These are phyloP conservation scores for Aspergillus glaucus DNA, from an alignment of 2,329 filamentous ascomycete species.

Conservation along the genomic window DNA sequence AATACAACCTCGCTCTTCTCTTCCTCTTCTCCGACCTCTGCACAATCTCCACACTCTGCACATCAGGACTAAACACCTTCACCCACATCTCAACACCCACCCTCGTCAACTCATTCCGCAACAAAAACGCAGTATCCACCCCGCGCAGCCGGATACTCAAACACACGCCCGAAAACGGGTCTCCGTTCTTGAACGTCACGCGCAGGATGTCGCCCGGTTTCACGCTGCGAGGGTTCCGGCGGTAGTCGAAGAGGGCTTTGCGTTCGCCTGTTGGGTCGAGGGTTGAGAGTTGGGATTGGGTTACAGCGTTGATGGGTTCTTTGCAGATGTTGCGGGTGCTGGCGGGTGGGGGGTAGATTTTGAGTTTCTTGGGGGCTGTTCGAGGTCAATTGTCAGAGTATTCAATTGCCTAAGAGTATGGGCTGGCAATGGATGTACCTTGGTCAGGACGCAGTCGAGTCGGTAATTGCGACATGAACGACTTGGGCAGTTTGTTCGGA, in stretches of 20 bases:
- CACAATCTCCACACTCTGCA: conserved; percentile 88
- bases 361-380: conserved; percentile 44
- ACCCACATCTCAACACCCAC: conserved; percentile 95
- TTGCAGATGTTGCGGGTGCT: conserved; percentile 33
- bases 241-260: conserved; percentile 68
- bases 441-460: conserved; percentile 30
- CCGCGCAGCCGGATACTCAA: conserved; percentile 82
- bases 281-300: conserved; percentile 59
- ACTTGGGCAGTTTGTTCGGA: conserved; percentile 35
- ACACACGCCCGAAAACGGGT: conserved; percentile 85
- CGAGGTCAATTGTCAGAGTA: not conserved
- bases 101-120: conserved; percentile 79
- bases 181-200: conserved; percentile 74
- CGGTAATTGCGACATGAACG: conserved; percentile 40
- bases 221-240: conserved; percentile 68
- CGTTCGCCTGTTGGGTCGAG: conserved; percentile 84
- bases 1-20: conserved; percentile 79
- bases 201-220: conserved; percentile 86
- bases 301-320: conserved; percentile 63
- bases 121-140: conserved; percentile 78
- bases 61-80: conserved; percentile 87
- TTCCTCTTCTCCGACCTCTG: conserved; percentile 79
- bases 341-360: conserved; percentile 46
- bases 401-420: not conserved
- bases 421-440: conserved; percentile 21